phyloP scores from a whole-genome alignment of 805 yeast genomes.

The Blastobotrys americana region DNA sequence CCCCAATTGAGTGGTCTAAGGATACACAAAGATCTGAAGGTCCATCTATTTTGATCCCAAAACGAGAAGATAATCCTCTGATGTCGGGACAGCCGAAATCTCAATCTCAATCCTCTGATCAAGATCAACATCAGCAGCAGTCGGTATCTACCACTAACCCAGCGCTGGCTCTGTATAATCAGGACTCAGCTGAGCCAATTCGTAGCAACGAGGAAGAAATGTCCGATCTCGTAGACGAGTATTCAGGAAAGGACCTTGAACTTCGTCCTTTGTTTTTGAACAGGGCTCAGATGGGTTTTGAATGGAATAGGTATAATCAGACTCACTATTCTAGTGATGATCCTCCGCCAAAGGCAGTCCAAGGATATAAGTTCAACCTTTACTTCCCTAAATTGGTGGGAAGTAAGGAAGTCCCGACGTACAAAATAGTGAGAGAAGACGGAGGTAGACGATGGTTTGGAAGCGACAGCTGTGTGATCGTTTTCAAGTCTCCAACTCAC shows the following conservation, averaged over 20 bases:
- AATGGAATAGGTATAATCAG: slow-evolving; percentile 33
- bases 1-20: not conserved
- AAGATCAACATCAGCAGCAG: too few species aligned
- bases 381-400: slow-evolving; percentile 29
- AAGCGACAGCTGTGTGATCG: slow-evolving; percentile 26
- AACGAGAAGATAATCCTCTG: not conserved
- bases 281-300: slow-evolving; percentile 25
- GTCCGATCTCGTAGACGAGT: not conserved
- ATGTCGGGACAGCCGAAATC: not conserved
- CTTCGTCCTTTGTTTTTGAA: not conserved
- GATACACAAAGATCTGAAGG: not conserved
- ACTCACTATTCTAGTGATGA: slow-evolving; percentile 30
- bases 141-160: not conserved
- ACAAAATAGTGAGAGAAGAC: slow-evolving; percentile 22
- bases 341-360: slow-evolving; percentile 33
- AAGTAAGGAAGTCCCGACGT: slow-evolving; percentile 27
- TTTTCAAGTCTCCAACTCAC: slow-evolving; percentile 30
- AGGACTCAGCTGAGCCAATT: not conserved
- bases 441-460: slow-evolving; percentile 4
- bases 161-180: not conserved
- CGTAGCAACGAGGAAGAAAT: not conserved
- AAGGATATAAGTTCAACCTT: slow-evolving; percentile 33
- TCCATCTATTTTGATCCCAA: not conserved
- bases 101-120: too few species aligned
- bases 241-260: not conserved